These are phyloP conservation scores for Backusella westeae DNA, from an alignment of 192 early-diverging fungal species.

Conservation along the genomic window DNA sequence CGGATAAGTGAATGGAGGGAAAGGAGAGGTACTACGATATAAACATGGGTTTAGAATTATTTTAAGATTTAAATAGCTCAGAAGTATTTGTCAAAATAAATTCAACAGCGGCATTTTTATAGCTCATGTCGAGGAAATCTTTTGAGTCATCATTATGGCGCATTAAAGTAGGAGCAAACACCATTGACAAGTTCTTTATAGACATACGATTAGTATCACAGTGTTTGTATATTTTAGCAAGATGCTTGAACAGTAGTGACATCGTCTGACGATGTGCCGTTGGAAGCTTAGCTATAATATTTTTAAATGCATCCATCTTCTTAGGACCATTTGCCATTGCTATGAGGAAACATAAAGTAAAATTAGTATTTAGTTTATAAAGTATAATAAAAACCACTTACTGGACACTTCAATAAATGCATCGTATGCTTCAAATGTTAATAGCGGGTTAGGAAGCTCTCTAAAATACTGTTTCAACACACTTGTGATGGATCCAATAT, in stretches of 20 bases:
- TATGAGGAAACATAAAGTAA: constrained; percentile 15
- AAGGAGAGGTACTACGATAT: background rate
- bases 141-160: constrained; percentile 54
- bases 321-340: constrained; percentile 27
- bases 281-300: constrained; percentile 56
- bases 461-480: constrained; percentile 82
- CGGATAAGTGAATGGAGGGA: background rate
- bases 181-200: constrained; percentile 86
- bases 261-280: constrained; percentile 59
- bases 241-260: constrained; percentile 58
- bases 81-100: constrained; percentile 61
- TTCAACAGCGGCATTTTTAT: constrained; percentile 68
- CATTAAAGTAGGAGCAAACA: constrained; percentile 90
- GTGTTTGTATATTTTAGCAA: constrained; percentile 59
- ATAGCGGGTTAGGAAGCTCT: constrained; percentile 69
- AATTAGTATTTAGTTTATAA: background rate
- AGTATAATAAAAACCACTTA: constrained; percentile 2
- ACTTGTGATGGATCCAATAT: constrained; percentile 75
- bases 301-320: constrained; percentile 45
- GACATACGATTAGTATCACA: constrained; percentile 83
- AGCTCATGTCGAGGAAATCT: constrained; percentile 73
- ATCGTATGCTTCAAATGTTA: constrained; percentile 67
- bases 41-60: background rate
- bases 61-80: constrained; percentile 16
- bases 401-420: constrained; percentile 60